Base-by-base conservation (phyloP, 768 basidiomycete species). In the Kwoniella mangroviensis region DNA sequence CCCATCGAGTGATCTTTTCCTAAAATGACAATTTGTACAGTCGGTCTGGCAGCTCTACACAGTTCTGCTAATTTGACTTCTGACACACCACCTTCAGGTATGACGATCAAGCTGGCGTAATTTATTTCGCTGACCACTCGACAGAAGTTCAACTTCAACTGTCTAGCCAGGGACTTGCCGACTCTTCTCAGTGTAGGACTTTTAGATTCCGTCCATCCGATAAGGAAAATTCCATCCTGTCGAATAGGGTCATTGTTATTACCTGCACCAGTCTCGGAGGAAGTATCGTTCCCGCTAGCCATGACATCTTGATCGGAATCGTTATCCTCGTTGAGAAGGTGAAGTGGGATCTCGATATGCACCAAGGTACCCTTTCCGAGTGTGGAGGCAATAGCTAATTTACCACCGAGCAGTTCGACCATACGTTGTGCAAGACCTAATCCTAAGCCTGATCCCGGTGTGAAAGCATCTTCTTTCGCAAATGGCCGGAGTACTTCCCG, bases 371-470 rank as follows among this genome's bases (percentile, higher is more conserved):
- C 81, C 58, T 76, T 73, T 26, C 73, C 70, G 1, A 70, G 60
- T 4, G 74, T 69, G 1, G 79, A 79, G 4, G 75, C 68, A 43
- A 82, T 79, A 5, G 77, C 75, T 5, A 82, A 45, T 52, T 75
- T 79, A 2, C 81, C 81, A n/a, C 79, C 81, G 12, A 82, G 75
- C 3, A 82, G 63, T 34, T 82, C 78, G 24, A 82, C 75, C 75
- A 80, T 80, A 3, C 81, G 65, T 28, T 79, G 76, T 17, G 79
- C 78, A 3, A 82, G 69, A 54, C 73, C 72, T 3, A 82, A 63
- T 45, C 78, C 78, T 6, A 82, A 71, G 19, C 81, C 81, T 13
- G 78, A 75, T 17, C 79, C 81, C 15, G 79, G 69, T 56, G 59
- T 78, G 60, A 79, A 75, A 13, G 75, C 71, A 62, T 82, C 77